Percentiles rank a stretch among this genome's conserved stretches.
Evolutionary conservation across 2,329 filamentous ascomycete genomes (phyloP).

Genomic region (Colletotrichum viniferum): DNA sequence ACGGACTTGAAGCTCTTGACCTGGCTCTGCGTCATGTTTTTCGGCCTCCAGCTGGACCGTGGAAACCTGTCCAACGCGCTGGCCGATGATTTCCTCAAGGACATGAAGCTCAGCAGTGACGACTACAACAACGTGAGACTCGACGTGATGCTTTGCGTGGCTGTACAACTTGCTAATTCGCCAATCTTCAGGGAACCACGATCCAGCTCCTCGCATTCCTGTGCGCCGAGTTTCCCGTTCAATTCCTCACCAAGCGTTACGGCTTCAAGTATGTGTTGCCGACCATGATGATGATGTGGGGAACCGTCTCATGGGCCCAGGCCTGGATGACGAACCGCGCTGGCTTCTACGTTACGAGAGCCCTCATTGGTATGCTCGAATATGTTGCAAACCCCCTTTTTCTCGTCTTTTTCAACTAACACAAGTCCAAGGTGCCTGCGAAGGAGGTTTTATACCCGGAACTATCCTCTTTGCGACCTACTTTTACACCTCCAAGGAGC

Average conservation of each 20-base stretch:
- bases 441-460: conserved; percentile 49
- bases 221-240: conserved; percentile 63
- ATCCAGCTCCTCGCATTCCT: conserved; percentile 61
- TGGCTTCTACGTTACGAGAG: conserved; percentile 43
- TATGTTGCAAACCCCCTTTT: not conserved
- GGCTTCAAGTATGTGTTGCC: conserved; percentile 36
- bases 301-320: conserved; percentile 21
- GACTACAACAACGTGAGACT: conserved; percentile 59
- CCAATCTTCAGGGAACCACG: conserved; percentile 45
- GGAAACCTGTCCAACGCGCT: conserved; percentile 67
- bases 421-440: conserved; percentile 33
- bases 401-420: not conserved
- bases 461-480: conserved; percentile 59
- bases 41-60: conserved; percentile 66
- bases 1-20: conserved; percentile 53
- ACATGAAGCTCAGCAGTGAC: conserved; percentile 50
- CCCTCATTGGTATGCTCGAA: conserved; percentile 33
- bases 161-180: not conserved
- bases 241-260: conserved; percentile 62
- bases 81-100: conserved; percentile 65
- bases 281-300: conserved; percentile 26
- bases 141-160: not conserved
- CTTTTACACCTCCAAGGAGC: conserved; percentile 30
- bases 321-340: conserved; percentile 39
- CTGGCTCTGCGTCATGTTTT: conserved; percentile 49